Conservation (phyloP, 2,329 filamentous ascomycete species). For the Hymenoscyphus occultus region DNA sequence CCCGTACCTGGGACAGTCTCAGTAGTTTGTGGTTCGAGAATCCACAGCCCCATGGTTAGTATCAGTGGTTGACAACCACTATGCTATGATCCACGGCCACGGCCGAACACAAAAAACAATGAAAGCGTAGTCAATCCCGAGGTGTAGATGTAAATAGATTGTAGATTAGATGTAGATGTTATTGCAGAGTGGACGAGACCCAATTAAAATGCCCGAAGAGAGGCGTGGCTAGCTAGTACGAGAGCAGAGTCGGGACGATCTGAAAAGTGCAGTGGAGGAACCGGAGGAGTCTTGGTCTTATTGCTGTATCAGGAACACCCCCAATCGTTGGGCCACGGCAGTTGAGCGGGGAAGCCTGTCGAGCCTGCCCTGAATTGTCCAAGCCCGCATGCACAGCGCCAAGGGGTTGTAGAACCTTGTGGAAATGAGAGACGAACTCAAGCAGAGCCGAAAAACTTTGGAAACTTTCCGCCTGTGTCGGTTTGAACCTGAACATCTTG, state of each 20-base stretch:
- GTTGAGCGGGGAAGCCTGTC: not conserved
- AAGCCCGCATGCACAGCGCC: not conserved
- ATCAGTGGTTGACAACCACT: not conserved
- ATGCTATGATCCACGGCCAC: not conserved
- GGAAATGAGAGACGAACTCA: not conserved
- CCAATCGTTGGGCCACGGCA: not conserved
- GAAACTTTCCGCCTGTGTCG: not conserved
- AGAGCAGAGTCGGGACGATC: not conserved
- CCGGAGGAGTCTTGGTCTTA: not conserved
- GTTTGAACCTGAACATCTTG: not conserved
- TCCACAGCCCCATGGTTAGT: constrained; percentile 62
- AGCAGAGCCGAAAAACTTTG: not conserved
- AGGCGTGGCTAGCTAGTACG: not conserved
- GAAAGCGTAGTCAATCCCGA: not conserved
- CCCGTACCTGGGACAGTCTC: constrained; percentile 71
- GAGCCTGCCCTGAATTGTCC: not conserved
- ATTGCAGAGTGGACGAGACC: not conserved
- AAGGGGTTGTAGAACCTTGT: not conserved
- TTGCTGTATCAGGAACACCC: not conserved
- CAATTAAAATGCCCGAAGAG: not conserved
- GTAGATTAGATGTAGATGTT: not conserved
- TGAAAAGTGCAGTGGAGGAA: not conserved
- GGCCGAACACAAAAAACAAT: not conserved
- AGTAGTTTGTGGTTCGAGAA: constrained; percentile 56
- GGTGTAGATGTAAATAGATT: not conserved